Percentiles rank a stretch among this genome's conserved stretches.
These are phyloP conservation scores for Xylaria sp. DNA, from an alignment of 2,329 filamentous ascomycete species.

Conservation along the genomic window DNA sequence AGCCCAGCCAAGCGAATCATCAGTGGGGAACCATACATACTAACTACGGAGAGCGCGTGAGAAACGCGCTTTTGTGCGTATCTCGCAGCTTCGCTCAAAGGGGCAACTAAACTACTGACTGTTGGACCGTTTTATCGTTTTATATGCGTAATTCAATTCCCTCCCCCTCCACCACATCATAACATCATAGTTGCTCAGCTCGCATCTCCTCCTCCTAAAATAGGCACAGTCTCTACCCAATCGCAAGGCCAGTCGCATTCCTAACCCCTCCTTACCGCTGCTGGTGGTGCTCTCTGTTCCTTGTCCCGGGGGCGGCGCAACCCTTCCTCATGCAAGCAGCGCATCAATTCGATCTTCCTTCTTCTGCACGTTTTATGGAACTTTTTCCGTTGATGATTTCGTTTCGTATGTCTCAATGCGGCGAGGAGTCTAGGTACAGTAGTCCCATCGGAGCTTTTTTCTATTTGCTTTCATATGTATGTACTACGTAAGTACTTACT, in stretches of 20 bases:
- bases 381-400: slow-evolving; percentile 3
- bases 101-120: slow-evolving; percentile 31
- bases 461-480: neutral
- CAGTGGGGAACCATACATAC: slow-evolving; percentile 22
- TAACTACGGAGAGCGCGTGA: slow-evolving; percentile 15
- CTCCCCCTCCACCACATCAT: slow-evolving; percentile 20
- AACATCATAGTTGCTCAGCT: slow-evolving; percentile 37
- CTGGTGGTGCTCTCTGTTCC: neutral
- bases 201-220: slow-evolving; percentile 37
- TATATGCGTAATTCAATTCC: slow-evolving; percentile 24
- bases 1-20: slow-evolving; percentile 24
- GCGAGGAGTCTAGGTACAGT: neutral
- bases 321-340: slow-evolving; percentile 23
- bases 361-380: slow-evolving; percentile 7
- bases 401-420: slow-evolving; percentile 28
- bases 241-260: slow-evolving; percentile 26
- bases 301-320: slow-evolving; percentile 19
- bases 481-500: slow-evolving; percentile 1
- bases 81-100: slow-evolving; percentile 10
- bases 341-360: slow-evolving; percentile 21
- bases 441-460: slow-evolving; percentile 22
- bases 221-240: slow-evolving; percentile 33
- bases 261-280: slow-evolving; percentile 17
- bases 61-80: slow-evolving; percentile 24
- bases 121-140: neutral